Conservation (phyloP, 179 eudicot species). For the Silene coronaria region DNA sequence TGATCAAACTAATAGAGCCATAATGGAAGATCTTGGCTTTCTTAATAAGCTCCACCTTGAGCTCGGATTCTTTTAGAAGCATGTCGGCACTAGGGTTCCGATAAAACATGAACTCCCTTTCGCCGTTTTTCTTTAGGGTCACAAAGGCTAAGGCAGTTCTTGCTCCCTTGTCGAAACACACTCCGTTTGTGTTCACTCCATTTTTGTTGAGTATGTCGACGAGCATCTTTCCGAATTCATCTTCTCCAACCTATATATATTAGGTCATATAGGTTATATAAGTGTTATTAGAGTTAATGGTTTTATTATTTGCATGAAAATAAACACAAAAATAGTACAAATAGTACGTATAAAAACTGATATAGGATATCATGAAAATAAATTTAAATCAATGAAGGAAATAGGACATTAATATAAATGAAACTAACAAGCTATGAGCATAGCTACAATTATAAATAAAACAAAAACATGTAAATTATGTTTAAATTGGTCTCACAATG, state of each 20-base stretch:
- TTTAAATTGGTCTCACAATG: no score
- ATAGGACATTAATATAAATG: no score
- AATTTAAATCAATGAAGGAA: no score
- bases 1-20: conserved; percentile 52
- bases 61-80: conserved; percentile 39
- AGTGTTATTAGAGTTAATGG: no score
- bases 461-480: no score
- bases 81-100: conserved; percentile 64
- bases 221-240: conserved; percentile 53
- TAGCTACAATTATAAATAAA: no score
- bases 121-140: conserved; percentile 40
- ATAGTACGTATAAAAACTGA: no score
- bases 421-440: no score
- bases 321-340: no score
- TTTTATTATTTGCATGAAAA: no score
- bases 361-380: no score
- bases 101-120: conserved; percentile 59
- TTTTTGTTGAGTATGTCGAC: conserved; percentile 41
- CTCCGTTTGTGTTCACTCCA: conserved; percentile 39
- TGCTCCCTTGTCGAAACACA: conserved; percentile 39
- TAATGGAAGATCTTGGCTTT: conserved; percentile 48
- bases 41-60: conserved; percentile 37
- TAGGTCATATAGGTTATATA: no score
- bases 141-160: conserved; percentile 55
- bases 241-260: conserved; percentile 55